Conservation (phyloP, 2,329 filamentous ascomycete genomes). For the Tolypocladium ovalisporum region DNA sequence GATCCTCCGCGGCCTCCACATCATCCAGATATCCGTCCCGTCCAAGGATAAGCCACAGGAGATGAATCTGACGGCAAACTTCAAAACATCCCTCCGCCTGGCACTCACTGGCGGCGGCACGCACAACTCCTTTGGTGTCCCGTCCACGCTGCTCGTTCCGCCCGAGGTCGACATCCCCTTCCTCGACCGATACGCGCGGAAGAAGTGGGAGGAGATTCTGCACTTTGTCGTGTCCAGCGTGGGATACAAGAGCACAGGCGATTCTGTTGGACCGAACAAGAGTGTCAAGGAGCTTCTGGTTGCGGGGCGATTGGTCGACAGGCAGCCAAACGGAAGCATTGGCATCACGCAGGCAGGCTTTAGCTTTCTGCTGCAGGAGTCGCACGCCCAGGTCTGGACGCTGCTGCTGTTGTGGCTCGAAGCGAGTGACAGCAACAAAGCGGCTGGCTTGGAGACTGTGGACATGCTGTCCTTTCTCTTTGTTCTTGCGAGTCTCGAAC, state of each 20-base stretch:
- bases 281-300: slow-evolving; percentile 79
- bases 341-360: slow-evolving; percentile 90
- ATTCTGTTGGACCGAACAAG: slow-evolving; percentile 48
- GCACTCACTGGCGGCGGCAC: slow-evolving; percentile 80
- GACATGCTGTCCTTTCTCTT: slow-evolving; percentile 96
- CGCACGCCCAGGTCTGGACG: slow-evolving; percentile 96
- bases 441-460: slow-evolving; percentile 69
- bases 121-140: slow-evolving; percentile 84
- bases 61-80: slow-evolving; percentile 70
- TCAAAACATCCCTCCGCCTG: slow-evolving; percentile 71
- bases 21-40: slow-evolving; percentile 56
- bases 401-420: slow-evolving; percentile 88
- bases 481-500: slow-evolving; percentile 83
- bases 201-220: slow-evolving; percentile 90
- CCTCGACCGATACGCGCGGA: slow-evolving; percentile 75
- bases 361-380: slow-evolving; percentile 86
- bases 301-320: slow-evolving; percentile 69
- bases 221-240: slow-evolving; percentile 87
- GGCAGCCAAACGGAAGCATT: slow-evolving; percentile 50
- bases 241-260: slow-evolving; percentile 37
- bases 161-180: slow-evolving; percentile 57
- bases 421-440: slow-evolving; percentile 50
- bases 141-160: slow-evolving; percentile 54
- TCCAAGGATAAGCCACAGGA: slow-evolving; percentile 55
- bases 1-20: slow-evolving; percentile 76